Conservation (phyloP, 192 early-diverging fungal genomes). For the Irineochytrium annulatum region DNA sequence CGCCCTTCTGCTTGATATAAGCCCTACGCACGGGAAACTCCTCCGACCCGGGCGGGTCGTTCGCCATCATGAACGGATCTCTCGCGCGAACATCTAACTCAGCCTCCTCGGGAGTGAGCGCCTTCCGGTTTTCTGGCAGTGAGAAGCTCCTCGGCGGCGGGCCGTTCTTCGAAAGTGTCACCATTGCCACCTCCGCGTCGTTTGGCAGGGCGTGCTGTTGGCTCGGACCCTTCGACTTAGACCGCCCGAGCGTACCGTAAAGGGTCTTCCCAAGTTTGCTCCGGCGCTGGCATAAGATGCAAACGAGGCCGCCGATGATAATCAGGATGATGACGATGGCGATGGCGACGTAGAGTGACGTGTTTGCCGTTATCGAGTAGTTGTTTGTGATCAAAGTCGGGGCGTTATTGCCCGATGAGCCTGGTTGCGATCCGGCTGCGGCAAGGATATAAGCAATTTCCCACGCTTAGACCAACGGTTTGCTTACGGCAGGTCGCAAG, state of each 20-base stretch:
- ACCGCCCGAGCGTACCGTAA: background rate
- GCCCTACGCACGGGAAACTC: slow-evolving; percentile 32
- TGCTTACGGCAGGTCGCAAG: background rate
- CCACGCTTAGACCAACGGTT: background rate
- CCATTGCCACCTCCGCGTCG: background rate
- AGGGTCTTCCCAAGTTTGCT: background rate
- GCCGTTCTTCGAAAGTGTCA: background rate
- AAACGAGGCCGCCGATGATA: background rate
- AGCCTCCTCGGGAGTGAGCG: slow-evolving; percentile 9
- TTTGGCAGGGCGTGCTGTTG: background rate
- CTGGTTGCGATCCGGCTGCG: background rate
- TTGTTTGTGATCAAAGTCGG: background rate
- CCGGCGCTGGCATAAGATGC: background rate
- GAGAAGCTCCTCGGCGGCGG: slow-evolving; percentile 9
- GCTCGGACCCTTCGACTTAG: background rate
- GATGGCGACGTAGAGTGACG: slow-evolving; percentile 1
- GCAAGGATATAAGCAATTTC: background rate
- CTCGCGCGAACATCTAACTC: slow-evolving; percentile 10
- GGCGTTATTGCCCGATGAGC: background rate
- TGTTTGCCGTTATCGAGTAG: no score
- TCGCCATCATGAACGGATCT: slow-evolving; percentile 26
- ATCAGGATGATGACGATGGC: background rate
- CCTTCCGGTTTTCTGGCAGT: slow-evolving; percentile 15
- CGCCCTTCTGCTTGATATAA: slow-evolving; percentile 22
- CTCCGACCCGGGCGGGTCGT: slow-evolving; percentile 13